A percentile compares a stretch with the other conserved stretches of the same genome.
Conservation (phyloP, 768 basidiomycete species). For the Trametes cinnabarina region DNA sequence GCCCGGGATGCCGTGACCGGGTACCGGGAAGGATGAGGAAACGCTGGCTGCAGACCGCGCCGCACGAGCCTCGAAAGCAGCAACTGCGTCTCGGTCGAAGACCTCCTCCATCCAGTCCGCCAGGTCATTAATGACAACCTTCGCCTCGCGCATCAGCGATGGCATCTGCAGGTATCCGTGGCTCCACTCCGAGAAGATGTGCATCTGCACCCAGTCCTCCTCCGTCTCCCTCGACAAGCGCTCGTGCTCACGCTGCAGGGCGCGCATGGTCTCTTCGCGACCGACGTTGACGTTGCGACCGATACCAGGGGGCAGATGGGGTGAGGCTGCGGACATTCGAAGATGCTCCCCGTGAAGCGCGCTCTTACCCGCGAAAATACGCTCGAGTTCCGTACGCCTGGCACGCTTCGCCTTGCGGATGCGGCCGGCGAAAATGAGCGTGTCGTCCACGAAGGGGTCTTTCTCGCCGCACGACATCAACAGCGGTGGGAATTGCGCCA, state of each 20-base stretch:
- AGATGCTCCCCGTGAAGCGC: constrained; percentile 60
- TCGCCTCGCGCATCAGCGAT: constrained; percentile 77
- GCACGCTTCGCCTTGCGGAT: constrained; percentile 93
- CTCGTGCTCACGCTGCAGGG: constrained; percentile 58
- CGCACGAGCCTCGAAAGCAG: too few relatives aligned
- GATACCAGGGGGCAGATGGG: not conserved
- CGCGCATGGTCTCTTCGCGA: constrained; percentile 29
- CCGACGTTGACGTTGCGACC: constrained; percentile 26
- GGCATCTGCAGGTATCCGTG: constrained; percentile 98
- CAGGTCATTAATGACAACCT: constrained; percentile 72
- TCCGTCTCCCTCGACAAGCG: constrained; percentile 69
- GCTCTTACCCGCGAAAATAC: constrained; percentile 58
- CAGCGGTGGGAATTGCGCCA: constrained; percentile 92
- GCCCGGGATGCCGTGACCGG: not conserved
- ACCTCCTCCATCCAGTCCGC: constrained; percentile 90
- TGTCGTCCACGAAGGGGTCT: constrained; percentile 93
- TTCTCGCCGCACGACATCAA: constrained; percentile 96
- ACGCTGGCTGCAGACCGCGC: not conserved
- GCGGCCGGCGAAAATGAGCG: constrained; percentile 92
- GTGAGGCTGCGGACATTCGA: constrained; percentile 47
- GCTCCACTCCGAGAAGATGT: constrained; percentile 94
- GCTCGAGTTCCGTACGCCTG: constrained; percentile 70
- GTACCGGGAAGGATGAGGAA: not conserved
- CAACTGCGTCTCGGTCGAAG: constrained; percentile 40
- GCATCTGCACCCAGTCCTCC: constrained; percentile 92